phyloP scores from a whole-genome alignment of 176 grass and related monocot genomes.

The Alloteropsis semialata region DNA sequence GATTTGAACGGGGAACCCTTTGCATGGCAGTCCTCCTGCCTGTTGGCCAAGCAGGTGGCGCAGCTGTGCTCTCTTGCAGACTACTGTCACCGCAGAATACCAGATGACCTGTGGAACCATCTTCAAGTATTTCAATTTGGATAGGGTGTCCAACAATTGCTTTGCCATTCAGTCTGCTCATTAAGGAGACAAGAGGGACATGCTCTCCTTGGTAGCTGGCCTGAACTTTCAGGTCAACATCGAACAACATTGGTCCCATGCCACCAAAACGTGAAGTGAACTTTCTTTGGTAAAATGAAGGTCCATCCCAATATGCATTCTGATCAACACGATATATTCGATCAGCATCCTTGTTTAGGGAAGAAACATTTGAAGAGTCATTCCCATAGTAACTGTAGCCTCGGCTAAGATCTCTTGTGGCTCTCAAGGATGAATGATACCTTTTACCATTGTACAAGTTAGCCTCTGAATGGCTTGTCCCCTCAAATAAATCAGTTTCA shows the following conservation, averaged over 20 bases:
- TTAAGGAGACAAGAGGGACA: constrained; percentile 96
- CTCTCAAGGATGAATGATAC: constrained; percentile 51
- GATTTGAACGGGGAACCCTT: constrained; percentile 75
- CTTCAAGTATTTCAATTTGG: constrained; percentile 88
- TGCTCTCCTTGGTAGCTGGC: constrained; percentile 95
- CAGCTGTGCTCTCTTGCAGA: constrained; percentile 56
- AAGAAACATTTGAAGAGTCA: constrained; percentile 50
- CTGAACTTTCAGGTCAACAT: constrained; percentile 85
- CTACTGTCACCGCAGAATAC: constrained; percentile 40
- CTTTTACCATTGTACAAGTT: constrained; percentile 49
- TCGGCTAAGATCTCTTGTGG: constrained; percentile 54
- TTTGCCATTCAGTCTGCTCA: constrained; percentile 98
- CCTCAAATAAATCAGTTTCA: constrained; percentile 55
- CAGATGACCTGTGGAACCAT: constrained; percentile 67
- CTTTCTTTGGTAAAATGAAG: constrained; percentile 46
- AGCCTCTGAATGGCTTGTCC: constrained; percentile 36
- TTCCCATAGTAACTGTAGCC: constrained; percentile 44
- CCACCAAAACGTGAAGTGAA: constrained; percentile 42
- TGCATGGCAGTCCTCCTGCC: constrained; percentile 92
- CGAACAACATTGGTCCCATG: constrained; percentile 55
- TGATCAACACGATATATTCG: constrained; percentile 18
- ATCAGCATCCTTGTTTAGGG: constrained; percentile 38
- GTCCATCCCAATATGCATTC: constrained; percentile 46
- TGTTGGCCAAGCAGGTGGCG: constrained; percentile 77
- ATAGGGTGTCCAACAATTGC: constrained; percentile 96